phyloP scores from a whole-genome alignment of 305 asterid species.

The Solanum hybrid region DNA sequence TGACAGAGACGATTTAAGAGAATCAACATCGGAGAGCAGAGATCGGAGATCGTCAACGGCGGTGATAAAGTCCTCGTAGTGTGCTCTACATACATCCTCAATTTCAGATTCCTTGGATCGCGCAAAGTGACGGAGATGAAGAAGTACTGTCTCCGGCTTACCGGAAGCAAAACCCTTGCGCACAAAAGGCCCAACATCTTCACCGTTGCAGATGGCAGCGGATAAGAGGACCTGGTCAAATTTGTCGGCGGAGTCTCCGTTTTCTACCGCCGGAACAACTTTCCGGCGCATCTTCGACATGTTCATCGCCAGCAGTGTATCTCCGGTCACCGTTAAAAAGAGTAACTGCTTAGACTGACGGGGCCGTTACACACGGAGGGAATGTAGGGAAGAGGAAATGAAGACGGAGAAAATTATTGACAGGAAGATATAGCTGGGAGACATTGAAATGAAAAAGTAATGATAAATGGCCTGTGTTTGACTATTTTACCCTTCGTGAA shows the following conservation, averaged over 20 bases:
- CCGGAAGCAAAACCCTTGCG: slow-evolving; percentile 81
- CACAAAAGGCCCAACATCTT: slow-evolving; percentile 78
- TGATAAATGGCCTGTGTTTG: background rate
- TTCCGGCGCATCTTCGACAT: slow-evolving; percentile 69
- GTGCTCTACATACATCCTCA: slow-evolving; percentile 86
- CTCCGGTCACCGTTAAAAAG: slow-evolving; percentile 5
- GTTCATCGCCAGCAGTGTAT: slow-evolving; percentile 29
- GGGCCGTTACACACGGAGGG: slow-evolving; percentile 39
- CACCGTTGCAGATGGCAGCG: slow-evolving; percentile 88
- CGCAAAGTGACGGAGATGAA: slow-evolving; percentile 67
- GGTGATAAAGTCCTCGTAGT: slow-evolving; percentile 89
- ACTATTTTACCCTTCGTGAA: background rate
- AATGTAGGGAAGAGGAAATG: slow-evolving; percentile 33
- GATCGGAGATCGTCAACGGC: slow-evolving; percentile 97
- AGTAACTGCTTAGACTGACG: slow-evolving; percentile 27
- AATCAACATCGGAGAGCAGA: slow-evolving; percentile 84
- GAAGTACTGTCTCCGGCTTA: slow-evolving; percentile 76
- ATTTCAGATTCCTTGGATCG: slow-evolving; percentile 87
- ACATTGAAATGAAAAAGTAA: background rate
- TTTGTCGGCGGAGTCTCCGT: slow-evolving; percentile 74
- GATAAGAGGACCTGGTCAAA: slow-evolving; percentile 87
- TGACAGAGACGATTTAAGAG: slow-evolving; percentile 67
- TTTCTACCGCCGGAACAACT: slow-evolving; percentile 52
- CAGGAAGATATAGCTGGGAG: background rate
- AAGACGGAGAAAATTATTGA: background rate